Base-by-base conservation (phyloP, 352 stramenopile species). In the Phytophthora nicotianae region DNA sequence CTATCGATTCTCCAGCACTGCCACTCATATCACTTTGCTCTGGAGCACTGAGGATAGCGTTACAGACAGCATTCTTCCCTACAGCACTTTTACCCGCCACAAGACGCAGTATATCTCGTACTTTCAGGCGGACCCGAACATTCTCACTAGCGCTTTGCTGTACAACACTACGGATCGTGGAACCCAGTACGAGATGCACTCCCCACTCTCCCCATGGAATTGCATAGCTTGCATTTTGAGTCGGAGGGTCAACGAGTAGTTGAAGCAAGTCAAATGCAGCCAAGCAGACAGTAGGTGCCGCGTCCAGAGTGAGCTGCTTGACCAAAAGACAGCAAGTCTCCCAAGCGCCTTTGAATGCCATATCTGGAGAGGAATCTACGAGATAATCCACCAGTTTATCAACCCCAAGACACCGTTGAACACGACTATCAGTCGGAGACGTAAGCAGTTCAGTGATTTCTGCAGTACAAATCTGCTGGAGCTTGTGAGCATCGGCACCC, bases 181-280 rank as follows among this genome's bases (percentile, higher is more conserved):
- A 94, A 0, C 80, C 75, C 7, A 94, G 62, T 29, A 92, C 79
- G 24, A 94, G 63, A 40, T 94, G 80, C 2, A 93, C 83, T 0
- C 85, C 85, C 85, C 85, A 94, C 23, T 94, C 85, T 0, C 74
- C 76, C 85, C 85, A 94, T 4, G 85, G 85, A 48, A 92, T 89
- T 1, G 72, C 74, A 48, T 82, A 91, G 32, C 75, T 50, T 41
- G 8, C 49, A 41, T 0, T 67, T 17, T 33, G 49, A 14, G n/a
- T 48, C 5, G 75, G 78, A 5, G 84, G 77, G 7, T 88, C 74
- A 4, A 78, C 71, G 4, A 94, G 58, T 2, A 90, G 20, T n/a
- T 73, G 66, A 0, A 94, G 66, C 8, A 94, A 40, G 7, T 89
- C 69, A 9, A 89, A 84, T 0, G 78, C 74, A 5, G 68, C 62